Evolutionary conservation across 1,284 basidiomycete genomes (phyloP).

Genomic region (Farysia itapuensis): DNA sequence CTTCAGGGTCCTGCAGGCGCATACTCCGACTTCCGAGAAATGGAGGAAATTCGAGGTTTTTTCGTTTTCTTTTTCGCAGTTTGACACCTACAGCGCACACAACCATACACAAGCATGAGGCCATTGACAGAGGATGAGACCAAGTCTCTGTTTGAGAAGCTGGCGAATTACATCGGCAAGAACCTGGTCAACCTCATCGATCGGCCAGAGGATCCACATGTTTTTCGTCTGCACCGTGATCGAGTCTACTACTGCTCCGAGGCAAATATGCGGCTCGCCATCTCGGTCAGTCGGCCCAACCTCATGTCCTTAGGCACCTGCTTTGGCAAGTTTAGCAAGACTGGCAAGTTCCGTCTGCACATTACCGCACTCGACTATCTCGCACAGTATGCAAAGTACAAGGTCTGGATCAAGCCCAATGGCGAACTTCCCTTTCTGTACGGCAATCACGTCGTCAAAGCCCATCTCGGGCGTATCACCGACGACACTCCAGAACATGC

Average conservation of each 20-base stretch:
- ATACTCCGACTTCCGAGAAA: too few relatives aligned
- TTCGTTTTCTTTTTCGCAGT: too few relatives aligned
- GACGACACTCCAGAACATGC: slow-evolving; percentile 99
- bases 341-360: slow-evolving; percentile 96
- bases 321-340: slow-evolving; percentile 96
- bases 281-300: slow-evolving; percentile 87
- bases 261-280: slow-evolving; percentile 78
- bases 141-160: slow-evolving; percentile 77
- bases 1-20: too few relatives aligned
- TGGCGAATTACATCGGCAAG: slow-evolving; percentile 88
- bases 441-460: slow-evolving; percentile 97
- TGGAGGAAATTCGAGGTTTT: too few relatives aligned
- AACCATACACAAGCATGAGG: slow-evolving; percentile 56
- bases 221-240: slow-evolving; percentile 61
- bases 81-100: too few relatives aligned
- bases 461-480: slow-evolving; percentile 96
- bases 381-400: slow-evolving; percentile 96
- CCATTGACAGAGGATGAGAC: slow-evolving; percentile 60
- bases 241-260: slow-evolving; percentile 57
- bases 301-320: slow-evolving; percentile 93
- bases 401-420: slow-evolving; percentile 99
- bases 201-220: slow-evolving; percentile 52
- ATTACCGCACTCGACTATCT: slow-evolving; percentile 90
- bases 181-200: slow-evolving; percentile 72
- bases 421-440: slow-evolving; percentile 99